Percentiles rank a stretch among this genome's conserved stretches.
phyloP scores from a whole-genome alignment of 163 green algal species.

The Chloroidium sp. region DNA sequence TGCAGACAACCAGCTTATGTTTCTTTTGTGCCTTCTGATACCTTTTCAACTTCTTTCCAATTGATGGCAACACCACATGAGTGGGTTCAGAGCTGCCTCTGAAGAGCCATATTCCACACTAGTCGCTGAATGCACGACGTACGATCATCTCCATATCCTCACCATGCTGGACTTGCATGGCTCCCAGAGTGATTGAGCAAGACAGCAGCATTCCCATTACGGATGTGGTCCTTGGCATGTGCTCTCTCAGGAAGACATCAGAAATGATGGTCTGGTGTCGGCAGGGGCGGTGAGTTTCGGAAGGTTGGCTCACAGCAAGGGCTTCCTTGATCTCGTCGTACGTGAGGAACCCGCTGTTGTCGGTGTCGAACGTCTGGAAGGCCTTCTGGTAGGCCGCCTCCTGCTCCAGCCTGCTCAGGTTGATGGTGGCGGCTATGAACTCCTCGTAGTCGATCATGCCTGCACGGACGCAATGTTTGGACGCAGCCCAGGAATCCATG shows the following conservation, averaged over 20 bases:
- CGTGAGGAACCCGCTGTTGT: conserved; percentile 48
- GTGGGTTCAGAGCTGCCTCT: too few relatives aligned
- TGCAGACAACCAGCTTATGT: too few relatives aligned
- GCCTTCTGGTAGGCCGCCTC: conserved; percentile 41
- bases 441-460: conserved; percentile 86
- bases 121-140: too few relatives aligned
- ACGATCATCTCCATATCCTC: too few relatives aligned
- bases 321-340: conserved; percentile 46
- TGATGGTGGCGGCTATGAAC: conserved; percentile 85
- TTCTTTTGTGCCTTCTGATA: too few relatives aligned
- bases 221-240: background rate
- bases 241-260: conserved; percentile 4
- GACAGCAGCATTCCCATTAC: background rate
- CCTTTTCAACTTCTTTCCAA: too few relatives aligned
- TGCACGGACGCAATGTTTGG: too few relatives aligned
- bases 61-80: too few relatives aligned
- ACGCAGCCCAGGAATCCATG: background rate
- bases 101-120: too few relatives aligned
- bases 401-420: conserved; percentile 69
- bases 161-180: too few relatives aligned
- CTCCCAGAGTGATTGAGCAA: background rate
- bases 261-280: too few relatives aligned
- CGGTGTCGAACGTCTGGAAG: conserved; percentile 59
- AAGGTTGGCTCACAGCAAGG: conserved; percentile 10
- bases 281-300: too few relatives aligned